Evolutionary conservation across 306 rosid genomes (phyloP), one percentile per base, ranked within the genome.

Genomic region (Dalbergia oliveri): DNA sequence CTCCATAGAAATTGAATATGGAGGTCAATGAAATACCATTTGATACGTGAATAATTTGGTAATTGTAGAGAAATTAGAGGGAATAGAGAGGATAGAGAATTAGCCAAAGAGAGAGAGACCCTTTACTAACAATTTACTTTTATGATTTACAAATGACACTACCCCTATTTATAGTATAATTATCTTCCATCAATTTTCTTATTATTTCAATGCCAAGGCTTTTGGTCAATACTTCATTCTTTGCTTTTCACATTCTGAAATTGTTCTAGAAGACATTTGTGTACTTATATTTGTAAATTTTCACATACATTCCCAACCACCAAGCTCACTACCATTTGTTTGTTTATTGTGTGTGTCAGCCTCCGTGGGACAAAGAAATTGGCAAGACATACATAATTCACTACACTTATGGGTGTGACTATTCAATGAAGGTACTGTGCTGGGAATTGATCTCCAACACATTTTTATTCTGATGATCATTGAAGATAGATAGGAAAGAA

Each of bases 341-440:
- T 83, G n/a, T 81, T 70, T 23, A 66, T 66, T n/a, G 69, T 62
- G 76, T 31, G 13, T 85, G 18, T 49, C 90, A 96, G 99, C 99
- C 99, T 82, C 99, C 99, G 44, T 96, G 97, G 97, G 99, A 96
- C 81, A 84, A 79, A 75, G 84, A 87, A 88, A 54, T 96, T 66
- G 98, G 94, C 76, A 83, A 87, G 75, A 75, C 85, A 66, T 91
- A 83, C 85, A 91, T 96, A 81, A 96, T 96, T 78, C 99, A 96
- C 83, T 96, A 89, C 87, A 96, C 99, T 23, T 96, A 91, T 33
- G 99, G 99, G 68, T 93, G 98, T 50, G 99, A 96, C 84, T 96
- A 93, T 73, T 76, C 80, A 18, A 82, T 93, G 87, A 96, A 96
- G 99, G 99, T 96, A 86, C 49, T 33, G 9, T 49, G 77, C 10